A percentile compares a stretch with the other conserved stretches of the same genome.
phyloP scores from a whole-genome alignment of 306 rosid species.

The Rosa persica region DNA sequence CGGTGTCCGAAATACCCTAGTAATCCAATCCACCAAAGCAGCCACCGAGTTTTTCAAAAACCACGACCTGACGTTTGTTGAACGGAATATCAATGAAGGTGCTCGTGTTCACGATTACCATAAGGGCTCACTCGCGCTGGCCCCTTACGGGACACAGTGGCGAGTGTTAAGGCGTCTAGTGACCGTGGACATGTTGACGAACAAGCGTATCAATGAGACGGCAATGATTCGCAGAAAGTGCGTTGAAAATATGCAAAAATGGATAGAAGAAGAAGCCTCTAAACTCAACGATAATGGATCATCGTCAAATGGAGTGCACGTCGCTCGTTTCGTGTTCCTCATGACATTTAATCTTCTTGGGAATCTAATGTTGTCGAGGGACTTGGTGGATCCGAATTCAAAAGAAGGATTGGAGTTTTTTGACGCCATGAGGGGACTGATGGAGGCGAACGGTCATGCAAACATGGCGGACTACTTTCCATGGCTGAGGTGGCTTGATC shows the following conservation, averaged over 20 bases:
- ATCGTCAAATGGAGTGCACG: constrained; percentile 25
- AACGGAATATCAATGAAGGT: constrained; percentile 19
- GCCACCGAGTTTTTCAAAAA: constrained; percentile 47
- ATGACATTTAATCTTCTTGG: constrained; percentile 47
- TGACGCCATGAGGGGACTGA: constrained; percentile 23
- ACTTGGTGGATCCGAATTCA: constrained; percentile 39
- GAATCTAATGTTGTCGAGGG: constrained; percentile 48
- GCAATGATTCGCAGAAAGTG: constrained; percentile 32
- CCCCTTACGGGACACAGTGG: constrained; percentile 57
- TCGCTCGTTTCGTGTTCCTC: constrained; percentile 43
- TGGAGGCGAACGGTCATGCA: constrained; percentile 40
- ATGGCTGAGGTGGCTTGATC: constrained; percentile 10
- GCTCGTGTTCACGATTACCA: constrained; percentile 43
- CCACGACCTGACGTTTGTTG: constrained; percentile 48
- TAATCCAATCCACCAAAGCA: constrained; percentile 37
- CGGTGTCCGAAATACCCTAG: constrained; percentile 49
- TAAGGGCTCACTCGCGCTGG: constrained; percentile 44
- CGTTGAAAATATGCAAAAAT: constrained; percentile 34
- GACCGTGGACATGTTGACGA: constrained; percentile 46
- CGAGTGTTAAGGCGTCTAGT: constrained; percentile 49
- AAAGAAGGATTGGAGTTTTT: constrained; percentile 40
- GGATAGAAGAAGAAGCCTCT: constrained; percentile 36
- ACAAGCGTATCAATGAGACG: constrained; percentile 48
- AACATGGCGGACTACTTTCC: constrained; percentile 38
- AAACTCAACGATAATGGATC: background rate